Conservation (phyloP, 2,329 filamentous ascomycete genomes). For the Xylariaceae sp. region DNA sequence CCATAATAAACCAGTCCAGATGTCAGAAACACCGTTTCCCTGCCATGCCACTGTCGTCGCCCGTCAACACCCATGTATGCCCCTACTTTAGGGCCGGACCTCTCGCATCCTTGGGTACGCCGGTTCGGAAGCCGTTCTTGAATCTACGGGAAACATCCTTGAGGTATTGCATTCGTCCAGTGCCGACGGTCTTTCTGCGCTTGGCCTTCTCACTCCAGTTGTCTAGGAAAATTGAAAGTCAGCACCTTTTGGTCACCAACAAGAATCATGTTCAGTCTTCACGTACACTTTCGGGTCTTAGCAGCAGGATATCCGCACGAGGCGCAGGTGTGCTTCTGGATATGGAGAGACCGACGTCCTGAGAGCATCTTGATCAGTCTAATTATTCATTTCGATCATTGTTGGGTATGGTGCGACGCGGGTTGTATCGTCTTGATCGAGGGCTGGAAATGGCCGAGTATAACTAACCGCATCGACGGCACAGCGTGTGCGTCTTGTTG, state of each 20-base stretch:
- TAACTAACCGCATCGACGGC: constrained; percentile 94
- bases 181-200: constrained; percentile 98
- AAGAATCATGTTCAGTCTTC: not conserved
- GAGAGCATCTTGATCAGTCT: constrained; percentile 33
- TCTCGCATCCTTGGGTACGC: constrained; percentile 72
- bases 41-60: constrained; percentile 39
- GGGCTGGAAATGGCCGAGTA: not conserved
- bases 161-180: constrained; percentile 93
- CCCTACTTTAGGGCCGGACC: constrained; percentile 51
- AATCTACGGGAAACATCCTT: constrained; percentile 91
- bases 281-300: constrained; percentile 98
- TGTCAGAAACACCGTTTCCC: constrained; percentile 39
- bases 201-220: constrained; percentile 99
- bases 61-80: constrained; percentile 41
- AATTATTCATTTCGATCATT: constrained; percentile 2
- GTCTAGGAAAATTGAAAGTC: constrained; percentile 58
- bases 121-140: constrained; percentile 97
- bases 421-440: not conserved
- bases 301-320: constrained; percentile 95
- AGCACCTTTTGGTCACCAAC: not conserved
- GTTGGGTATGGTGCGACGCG: not conserved
- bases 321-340: constrained; percentile 99
- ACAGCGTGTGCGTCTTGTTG: constrained; percentile 98
- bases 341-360: constrained; percentile 97
- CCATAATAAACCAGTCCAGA: constrained; percentile 39